Base-by-base conservation (phyloP, 148 eudicot genomes). In the Cornus kousa region DNA sequence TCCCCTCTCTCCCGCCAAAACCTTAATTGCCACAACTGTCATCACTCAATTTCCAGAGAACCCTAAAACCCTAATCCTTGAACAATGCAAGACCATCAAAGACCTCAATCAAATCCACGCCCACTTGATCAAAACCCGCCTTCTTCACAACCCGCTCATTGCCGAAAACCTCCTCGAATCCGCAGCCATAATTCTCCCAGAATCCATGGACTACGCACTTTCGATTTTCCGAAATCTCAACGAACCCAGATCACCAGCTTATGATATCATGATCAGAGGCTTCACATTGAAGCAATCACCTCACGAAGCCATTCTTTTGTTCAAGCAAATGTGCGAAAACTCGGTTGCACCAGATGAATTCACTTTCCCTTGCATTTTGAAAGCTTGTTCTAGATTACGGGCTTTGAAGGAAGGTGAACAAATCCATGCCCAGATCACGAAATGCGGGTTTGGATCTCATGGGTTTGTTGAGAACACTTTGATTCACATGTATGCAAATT, bases 81-180 rank as follows among this genome's bases (percentile, higher is more conserved):
- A 86, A 74, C 79, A 83, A 74, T 86, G 86, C 88, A 86, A 82
- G 66, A 86, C 83, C 59, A 60, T 68, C 66, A 83, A 62, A 74
- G 83, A 86, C 79, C 86, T 86, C 70, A 74, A 71, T 68, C 88
- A 86, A 80, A 77, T 86, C 70, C 88, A 86, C n/a, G 74, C 81
- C 72, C 85, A 83, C 70, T 77, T 86, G 59, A 77, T 86, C 82
- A 86, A 86, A 80, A 83, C 85, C 80, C 80, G 74, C 43, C 79
- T 80, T 43, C 39, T 86, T 60, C 79, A 70, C 82, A 39, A 75
- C 72, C 86, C 82, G 6, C 46, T 62, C 14, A 71, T 79, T 24
- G 83, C 86, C 73, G 80, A 86, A 72, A 75, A 81, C 71, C 77
- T 86, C 66, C 88, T 86, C 67, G 88, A 86, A 81, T 74, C 86